Evolutionary conservation across 1,139 yeast species (phyloP), one percentile per base, ranked within the genome.

Genomic region (Geotrichum klebahnii): DNA sequence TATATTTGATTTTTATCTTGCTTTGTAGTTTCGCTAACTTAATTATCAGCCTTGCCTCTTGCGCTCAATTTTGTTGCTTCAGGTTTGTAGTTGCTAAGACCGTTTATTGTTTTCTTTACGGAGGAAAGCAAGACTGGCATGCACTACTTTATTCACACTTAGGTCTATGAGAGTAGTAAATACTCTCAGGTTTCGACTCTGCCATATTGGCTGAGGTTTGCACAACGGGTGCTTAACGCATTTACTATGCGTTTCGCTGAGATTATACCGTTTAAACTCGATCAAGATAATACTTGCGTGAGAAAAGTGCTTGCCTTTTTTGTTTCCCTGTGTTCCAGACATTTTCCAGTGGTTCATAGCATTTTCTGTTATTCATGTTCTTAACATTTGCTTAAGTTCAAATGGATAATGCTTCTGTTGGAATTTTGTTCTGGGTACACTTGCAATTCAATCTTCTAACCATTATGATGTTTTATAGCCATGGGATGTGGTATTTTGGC

Each of bases 401-500:
- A 32, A 9, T n/a, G 19, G 16, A 14, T 8, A 22, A 12, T 6
- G 32, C 43, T 23, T 3, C 5, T 26, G 26, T 26, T 40, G n/a
- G 19, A 24, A 17, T 20, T 38, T 10, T 12, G 29, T 22, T 20
- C 23, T 32, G 16, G 28, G 9, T 17, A 29, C n/a, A 5, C 12
- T 10, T 31, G 12, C 16, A 26, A 28, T 28, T 32, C 12, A 42
- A 10, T 2, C 12, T 9, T 29, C 36, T 29, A 34, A 34, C 23
- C 20, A 16, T 32, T 10, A 16, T 40, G 17, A 14, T 41, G 48
- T 53, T 56, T 52, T 65, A 46, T 63, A 84, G 95, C 89, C 49
- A 77, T 88, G 82, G 97, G 97, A 48, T 84, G 90, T 68, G 97
- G 97, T 66, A 80, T 89, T 52, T 69, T 90, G 41, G 78, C 94